Conservation (phyloP, 768 basidiomycete species). For the Sarcomyxa edulis region DNA sequence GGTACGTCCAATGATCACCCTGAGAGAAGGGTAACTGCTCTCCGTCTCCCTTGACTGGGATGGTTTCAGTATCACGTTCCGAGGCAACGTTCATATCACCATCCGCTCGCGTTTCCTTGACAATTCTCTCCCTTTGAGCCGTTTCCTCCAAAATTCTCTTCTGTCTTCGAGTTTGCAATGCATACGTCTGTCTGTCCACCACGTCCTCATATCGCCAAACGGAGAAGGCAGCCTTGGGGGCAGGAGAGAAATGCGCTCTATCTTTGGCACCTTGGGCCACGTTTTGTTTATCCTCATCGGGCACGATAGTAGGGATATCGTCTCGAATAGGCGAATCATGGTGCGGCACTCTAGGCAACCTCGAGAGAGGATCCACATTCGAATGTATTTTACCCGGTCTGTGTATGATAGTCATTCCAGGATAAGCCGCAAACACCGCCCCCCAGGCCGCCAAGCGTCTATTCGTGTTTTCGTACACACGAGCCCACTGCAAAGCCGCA, state of each 20-base stretch:
- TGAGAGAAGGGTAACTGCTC: no score
- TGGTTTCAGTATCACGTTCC: no score
- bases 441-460: no score
- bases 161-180: not conserved
- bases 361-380: conserved; percentile 17
- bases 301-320: not conserved
- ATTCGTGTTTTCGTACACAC: conserved; percentile 18
- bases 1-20: not conserved
- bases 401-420: conserved; percentile 21
- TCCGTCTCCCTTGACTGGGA: no score
- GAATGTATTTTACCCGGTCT: no score
- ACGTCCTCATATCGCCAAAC: conserved; percentile 8
- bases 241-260: not conserved
- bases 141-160: no score
- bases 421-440: conserved; percentile 27
- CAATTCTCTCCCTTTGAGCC: no score
- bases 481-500: no score
- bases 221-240: conserved; percentile 5
- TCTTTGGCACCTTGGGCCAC: not conserved
- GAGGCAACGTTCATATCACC: no score
- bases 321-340: not conserved
- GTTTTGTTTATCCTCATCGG: not conserved
- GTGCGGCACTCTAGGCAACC: not conserved
- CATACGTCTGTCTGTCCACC: not conserved
- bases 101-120: not conserved